Evolutionary conservation across 2,329 filamentous ascomycete species (phyloP).

Genomic region (Zasmidium cellare): DNA sequence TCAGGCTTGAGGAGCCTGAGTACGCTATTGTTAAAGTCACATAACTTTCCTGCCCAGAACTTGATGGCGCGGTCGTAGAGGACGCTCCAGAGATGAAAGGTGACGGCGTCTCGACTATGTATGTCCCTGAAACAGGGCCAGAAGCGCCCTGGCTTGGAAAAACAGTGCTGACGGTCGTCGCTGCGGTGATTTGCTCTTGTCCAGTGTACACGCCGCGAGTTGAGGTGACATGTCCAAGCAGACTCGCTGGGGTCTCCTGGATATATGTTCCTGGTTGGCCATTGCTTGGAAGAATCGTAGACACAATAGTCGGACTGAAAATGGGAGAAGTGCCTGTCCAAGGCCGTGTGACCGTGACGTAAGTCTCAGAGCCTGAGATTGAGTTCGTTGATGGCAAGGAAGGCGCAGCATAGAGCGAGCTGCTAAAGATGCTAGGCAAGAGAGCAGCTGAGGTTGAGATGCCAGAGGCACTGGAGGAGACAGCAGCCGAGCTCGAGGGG

Average conservation of each 20-base stretch:
- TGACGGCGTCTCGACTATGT: too few relatives aligned
- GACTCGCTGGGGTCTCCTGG: slow-evolving; percentile 7
- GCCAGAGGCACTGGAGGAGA: too few relatives aligned
- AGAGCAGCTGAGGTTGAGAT: too few relatives aligned
- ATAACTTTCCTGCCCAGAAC: not conserved
- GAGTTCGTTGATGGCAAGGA: too few relatives aligned
- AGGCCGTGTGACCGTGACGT: not conserved
- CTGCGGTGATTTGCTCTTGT: slow-evolving; percentile 4
- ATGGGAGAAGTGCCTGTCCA: slow-evolving; percentile 2
- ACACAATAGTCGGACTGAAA: slow-evolving; percentile 1
- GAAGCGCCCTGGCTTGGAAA: too few relatives aligned
- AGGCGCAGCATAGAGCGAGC: too few relatives aligned
- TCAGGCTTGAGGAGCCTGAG: slow-evolving; percentile 5
- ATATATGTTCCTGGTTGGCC: slow-evolving; percentile 8
- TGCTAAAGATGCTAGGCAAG: too few relatives aligned
- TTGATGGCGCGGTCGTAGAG: not conserved
- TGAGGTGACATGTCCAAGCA: slow-evolving; percentile 7
- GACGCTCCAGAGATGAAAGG: not conserved
- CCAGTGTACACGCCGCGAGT: slow-evolving; percentile 10
- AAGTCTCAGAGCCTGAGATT: not conserved
- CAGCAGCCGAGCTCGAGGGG: too few relatives aligned
- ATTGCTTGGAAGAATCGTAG: slow-evolving; percentile 10
- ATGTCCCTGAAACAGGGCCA: too few relatives aligned
- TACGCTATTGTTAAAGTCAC: not conserved
- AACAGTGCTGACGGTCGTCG: slow-evolving; percentile 8